These are phyloP conservation scores for Cordyceps fumosorosea DNA, from an alignment of 2,329 filamentous ascomycete species.

Conservation along the genomic window DNA sequence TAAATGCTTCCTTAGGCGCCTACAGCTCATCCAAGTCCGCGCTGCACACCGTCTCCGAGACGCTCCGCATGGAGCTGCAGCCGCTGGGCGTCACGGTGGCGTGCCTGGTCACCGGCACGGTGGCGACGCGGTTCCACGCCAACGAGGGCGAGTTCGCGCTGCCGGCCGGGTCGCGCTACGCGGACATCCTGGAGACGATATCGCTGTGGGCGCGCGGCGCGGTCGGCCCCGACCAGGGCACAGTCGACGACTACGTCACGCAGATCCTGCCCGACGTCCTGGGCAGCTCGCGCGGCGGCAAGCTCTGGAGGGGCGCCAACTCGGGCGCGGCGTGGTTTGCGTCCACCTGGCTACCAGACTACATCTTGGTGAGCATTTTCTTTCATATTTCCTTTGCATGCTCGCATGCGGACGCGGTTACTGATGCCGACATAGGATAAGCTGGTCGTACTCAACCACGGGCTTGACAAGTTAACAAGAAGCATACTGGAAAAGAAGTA, in stretches of 20 bases:
- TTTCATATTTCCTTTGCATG: neutral
- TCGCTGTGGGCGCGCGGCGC: slow-evolving; percentile 5
- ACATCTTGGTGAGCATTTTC: neutral
- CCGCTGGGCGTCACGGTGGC: slow-evolving; percentile 14
- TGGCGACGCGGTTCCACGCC: slow-evolving; percentile 1
- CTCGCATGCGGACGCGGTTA: neutral
- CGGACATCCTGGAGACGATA: neutral
- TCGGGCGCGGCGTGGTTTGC: slow-evolving; percentile 3
- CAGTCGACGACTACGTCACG: slow-evolving; percentile 4
- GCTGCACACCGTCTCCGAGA: slow-evolving; percentile 4
- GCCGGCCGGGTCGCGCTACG: neutral
- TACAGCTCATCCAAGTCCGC: slow-evolving; percentile 11
- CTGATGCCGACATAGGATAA: neutral
- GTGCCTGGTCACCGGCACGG: slow-evolving; percentile 4
- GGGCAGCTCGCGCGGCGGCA: neutral
- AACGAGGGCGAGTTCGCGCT: neutral
- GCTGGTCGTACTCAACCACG: neutral
- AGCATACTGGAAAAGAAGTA: neutral
- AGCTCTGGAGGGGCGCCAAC: slow-evolving; percentile 6
- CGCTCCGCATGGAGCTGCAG: slow-evolving; percentile 10
- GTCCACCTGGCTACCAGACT: neutral
- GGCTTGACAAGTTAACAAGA: neutral
- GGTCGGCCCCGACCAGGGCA: slow-evolving; percentile 3
- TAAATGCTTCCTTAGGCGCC: neutral
- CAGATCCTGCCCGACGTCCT: slow-evolving; percentile 6